Conservation (phyloP, 208 protist genomes). For the Endotrypanum monterogeii region DNA sequence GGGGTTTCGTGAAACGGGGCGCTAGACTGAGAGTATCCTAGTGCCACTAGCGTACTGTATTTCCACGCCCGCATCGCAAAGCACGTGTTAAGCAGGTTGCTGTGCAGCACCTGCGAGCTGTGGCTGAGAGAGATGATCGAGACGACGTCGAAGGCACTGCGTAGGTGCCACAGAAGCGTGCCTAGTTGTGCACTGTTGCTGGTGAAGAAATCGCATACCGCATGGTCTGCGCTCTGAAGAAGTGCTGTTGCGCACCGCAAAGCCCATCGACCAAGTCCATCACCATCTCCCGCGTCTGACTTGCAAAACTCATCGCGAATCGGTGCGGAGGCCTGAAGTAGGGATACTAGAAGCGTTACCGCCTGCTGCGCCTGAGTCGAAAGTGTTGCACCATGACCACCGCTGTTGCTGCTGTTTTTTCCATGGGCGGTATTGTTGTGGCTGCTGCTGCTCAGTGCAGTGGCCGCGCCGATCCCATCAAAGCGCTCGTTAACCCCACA, state of each 20-base stretch:
- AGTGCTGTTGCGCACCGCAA: conserved; percentile 52
- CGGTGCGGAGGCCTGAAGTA: conserved; percentile 62
- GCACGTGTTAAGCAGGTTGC: conserved; percentile 51
- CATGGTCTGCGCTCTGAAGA: conserved; percentile 57
- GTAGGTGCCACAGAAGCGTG: conserved; percentile 48
- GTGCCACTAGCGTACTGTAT: conserved; percentile 52
- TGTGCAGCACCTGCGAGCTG: conserved; percentile 59
- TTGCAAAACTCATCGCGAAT: conserved; percentile 74
- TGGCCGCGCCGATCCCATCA: neutral
- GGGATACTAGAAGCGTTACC: conserved; percentile 55
- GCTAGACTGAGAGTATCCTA: conserved; percentile 43
- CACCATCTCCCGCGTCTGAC: conserved; percentile 15
- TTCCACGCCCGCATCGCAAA: conserved; percentile 70
- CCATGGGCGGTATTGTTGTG: neutral
- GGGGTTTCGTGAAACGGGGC: conserved; percentile 14
- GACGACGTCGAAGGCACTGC: conserved; percentile 64
- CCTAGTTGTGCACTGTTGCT: conserved; percentile 30
- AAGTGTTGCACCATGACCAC: neutral
- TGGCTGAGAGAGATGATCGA: conserved; percentile 59
- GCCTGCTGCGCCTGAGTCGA: conserved; percentile 30
- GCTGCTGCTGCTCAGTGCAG: neutral
- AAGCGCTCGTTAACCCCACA: neutral
- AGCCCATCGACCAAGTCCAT: conserved; percentile 37
- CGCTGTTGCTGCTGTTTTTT: neutral
- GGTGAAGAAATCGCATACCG: conserved; percentile 44